Percentiles rank a stretch among this genome's conserved stretches.
phyloP scores from a whole-genome alignment of 1,139 yeast species.

The Scheffersomyces illinoinensis region DNA sequence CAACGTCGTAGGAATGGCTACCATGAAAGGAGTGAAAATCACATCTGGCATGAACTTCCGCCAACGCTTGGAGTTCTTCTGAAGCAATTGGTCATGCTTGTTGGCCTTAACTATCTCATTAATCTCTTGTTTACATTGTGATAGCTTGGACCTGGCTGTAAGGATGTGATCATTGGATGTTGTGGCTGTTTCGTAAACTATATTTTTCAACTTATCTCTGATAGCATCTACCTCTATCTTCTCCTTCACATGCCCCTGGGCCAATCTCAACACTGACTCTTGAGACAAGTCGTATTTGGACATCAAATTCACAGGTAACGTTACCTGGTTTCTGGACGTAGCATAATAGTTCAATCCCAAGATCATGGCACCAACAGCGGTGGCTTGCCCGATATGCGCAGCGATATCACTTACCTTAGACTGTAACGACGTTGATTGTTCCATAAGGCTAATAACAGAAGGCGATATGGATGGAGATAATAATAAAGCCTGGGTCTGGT shows the following conservation, averaged over 20 bases:
- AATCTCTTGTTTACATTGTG: slow-evolving; percentile 36
- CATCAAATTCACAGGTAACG: slow-evolving; percentile 66
- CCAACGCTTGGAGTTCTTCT: slow-evolving; percentile 39
- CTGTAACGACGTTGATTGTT: slow-evolving; percentile 45
- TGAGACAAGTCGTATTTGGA: slow-evolving; percentile 58
- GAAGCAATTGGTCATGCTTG: slow-evolving; percentile 30
- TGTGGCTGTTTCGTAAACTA: slow-evolving; percentile 70
- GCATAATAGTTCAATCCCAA: slow-evolving; percentile 66
- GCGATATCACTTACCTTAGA: slow-evolving; percentile 56
- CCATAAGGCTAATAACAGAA: slow-evolving; percentile 51
- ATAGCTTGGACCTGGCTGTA: slow-evolving; percentile 60
- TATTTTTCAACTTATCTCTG: slow-evolving; percentile 51
- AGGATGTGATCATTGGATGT: slow-evolving; percentile 79
- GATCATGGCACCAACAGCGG: slow-evolving; percentile 67
- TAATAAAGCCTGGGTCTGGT: slow-evolving; percentile 62
- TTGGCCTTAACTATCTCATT: slow-evolving; percentile 22
- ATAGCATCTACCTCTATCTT: slow-evolving; percentile 24
- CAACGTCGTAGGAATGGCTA: slow-evolving; percentile 62
- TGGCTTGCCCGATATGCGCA: slow-evolving; percentile 85
- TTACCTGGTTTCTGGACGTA: slow-evolving; percentile 46
- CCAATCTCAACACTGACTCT: slow-evolving; percentile 56
- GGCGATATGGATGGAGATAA: slow-evolving; percentile 63
- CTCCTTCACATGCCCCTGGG: slow-evolving; percentile 44
- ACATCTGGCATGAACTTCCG: slow-evolving; percentile 60
- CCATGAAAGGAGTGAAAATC: slow-evolving; percentile 66